Conservation (phyloP, 2,329 filamentous ascomycete species). For the Phaeophleospora eucalypticola region DNA sequence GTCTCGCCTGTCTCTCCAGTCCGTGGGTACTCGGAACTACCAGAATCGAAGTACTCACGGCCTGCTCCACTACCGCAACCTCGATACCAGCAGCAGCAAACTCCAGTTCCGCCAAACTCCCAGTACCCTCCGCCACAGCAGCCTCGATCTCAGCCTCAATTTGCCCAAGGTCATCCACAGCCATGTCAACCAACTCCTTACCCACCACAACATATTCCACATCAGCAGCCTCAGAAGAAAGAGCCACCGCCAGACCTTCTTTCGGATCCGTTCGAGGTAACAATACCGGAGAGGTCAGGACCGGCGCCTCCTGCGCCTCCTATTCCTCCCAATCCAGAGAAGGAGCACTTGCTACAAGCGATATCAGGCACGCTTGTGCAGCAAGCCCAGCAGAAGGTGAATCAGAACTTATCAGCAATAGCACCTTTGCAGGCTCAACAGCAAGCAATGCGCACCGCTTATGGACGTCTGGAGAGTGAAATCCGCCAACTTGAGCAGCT, state of each 20-base stretch:
- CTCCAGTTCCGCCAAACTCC: conserved; percentile 5
- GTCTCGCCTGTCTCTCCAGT: conserved; percentile 32
- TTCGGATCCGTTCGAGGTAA: conserved; percentile 59
- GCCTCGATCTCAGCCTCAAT: conserved; percentile 8
- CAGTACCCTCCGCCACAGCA: conserved; percentile 17
- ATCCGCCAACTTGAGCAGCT: conserved; percentile 66
- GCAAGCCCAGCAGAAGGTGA: conserved; percentile 64
- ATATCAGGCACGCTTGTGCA: conserved; percentile 66
- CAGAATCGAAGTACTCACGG: conserved; percentile 17
- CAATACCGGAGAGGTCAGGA: conserved; percentile 49
- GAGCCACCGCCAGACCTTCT: conserved; percentile 53
- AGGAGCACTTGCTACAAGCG: conserved; percentile 76
- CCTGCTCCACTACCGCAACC: conserved; percentile 30
- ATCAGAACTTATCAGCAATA: conserved; percentile 70
- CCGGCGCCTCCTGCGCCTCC: conserved; percentile 65
- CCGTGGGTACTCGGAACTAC: conserved; percentile 20
- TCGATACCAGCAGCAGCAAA: conserved; percentile 15
- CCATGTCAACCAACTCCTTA: conserved; percentile 17
- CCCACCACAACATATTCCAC: conserved; percentile 12
- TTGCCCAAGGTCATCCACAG: conserved; percentile 11
- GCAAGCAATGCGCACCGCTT: conserved; percentile 66
- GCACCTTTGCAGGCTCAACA: conserved; percentile 75
- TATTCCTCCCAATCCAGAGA: conserved; percentile 92
- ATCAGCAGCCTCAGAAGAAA: conserved; percentile 23
- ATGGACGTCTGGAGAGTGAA: conserved; percentile 69